Percentiles rank a stretch among this genome's conserved stretches.
phyloP scores from a whole-genome alignment of 2,329 filamentous ascomycete species.

The Trichoderma arundinaceum region DNA sequence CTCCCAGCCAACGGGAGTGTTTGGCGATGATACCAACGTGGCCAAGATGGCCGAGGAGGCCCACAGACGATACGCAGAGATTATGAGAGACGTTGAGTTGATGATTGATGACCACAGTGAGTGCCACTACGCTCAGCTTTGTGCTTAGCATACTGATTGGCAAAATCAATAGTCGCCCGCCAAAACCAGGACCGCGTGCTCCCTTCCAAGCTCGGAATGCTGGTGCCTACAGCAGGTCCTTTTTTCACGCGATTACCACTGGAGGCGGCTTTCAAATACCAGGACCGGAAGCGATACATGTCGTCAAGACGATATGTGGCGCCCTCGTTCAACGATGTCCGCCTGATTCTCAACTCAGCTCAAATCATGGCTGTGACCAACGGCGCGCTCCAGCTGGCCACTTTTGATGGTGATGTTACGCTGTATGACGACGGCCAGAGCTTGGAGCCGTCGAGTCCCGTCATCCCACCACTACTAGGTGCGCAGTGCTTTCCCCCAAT shows the following conservation, averaged over 20 bases:
- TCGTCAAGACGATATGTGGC: slow-evolving; percentile 91
- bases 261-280: slow-evolving; percentile 88
- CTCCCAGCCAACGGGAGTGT: slow-evolving; percentile 88
- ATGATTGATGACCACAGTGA: slow-evolving; percentile 91
- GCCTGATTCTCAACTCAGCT: slow-evolving; percentile 90
- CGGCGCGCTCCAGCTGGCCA: slow-evolving; percentile 80
- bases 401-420: slow-evolving; percentile 97
- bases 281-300: slow-evolving; percentile 85
- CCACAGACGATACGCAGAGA: slow-evolving; percentile 89
- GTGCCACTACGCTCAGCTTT: slow-evolving; percentile 31
- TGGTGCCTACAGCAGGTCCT: slow-evolving; percentile 88
- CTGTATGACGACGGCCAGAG: slow-evolving; percentile 89
- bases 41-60: slow-evolving; percentile 78
- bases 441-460: slow-evolving; percentile 74
- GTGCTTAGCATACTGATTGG: not conserved
- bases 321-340: slow-evolving; percentile 95
- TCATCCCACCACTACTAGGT: slow-evolving; percentile 69
- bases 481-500: slow-evolving; percentile 28
- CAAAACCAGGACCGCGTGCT: slow-evolving; percentile 68
- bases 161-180: slow-evolving; percentile 64
- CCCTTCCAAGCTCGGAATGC: slow-evolving; percentile 87
- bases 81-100: slow-evolving; percentile 89
- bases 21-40: slow-evolving; percentile 71
- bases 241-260: slow-evolving; percentile 91
- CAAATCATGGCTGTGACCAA: slow-evolving; percentile 90